phyloP scores from a whole-genome alignment of 1,284 basidiomycete genomes.

The Malassezia sympodialis region DNA sequence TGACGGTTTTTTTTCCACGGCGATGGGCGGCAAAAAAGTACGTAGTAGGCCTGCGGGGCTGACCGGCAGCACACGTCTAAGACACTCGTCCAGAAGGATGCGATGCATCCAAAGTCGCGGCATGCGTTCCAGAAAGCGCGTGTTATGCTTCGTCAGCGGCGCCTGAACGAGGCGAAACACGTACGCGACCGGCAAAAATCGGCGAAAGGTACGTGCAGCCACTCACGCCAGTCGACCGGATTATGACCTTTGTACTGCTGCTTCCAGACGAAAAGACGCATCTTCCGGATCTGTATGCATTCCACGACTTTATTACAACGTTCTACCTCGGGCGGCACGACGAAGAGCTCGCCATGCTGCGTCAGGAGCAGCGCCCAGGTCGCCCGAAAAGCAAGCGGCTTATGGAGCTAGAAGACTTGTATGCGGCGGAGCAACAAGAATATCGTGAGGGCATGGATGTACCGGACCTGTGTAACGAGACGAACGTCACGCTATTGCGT shows the following conservation, averaged over 20 bases:
- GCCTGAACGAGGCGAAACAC: conserved; percentile 25
- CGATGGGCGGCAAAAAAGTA: conserved; percentile 41
- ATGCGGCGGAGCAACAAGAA: conserved; percentile 29
- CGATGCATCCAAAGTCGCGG: conserved; percentile 42
- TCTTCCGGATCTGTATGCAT: conserved; percentile 29
- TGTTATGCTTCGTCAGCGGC: conserved; percentile 28
- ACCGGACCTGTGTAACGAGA: conserved; percentile 33
- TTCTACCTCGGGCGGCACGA: conserved; percentile 35
- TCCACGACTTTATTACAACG: conserved; percentile 33
- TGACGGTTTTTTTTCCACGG: conserved; percentile 6
- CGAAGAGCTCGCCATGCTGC: conserved; percentile 28
- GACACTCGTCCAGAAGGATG: conserved; percentile 38
- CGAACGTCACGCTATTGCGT: conserved; percentile 37
- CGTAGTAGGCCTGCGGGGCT: not conserved
- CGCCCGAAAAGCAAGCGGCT: conserved; percentile 32
- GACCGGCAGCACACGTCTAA: conserved; percentile 33
- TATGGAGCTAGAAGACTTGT: conserved; percentile 29
- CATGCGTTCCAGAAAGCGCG: conserved; percentile 37
- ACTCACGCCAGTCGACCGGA: conserved; percentile 27
- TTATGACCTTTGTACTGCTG: conserved; percentile 38
- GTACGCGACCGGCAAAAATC: conserved; percentile 21
- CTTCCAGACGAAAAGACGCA: conserved; percentile 30
- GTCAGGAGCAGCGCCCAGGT: conserved; percentile 29
- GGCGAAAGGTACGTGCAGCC: conserved; percentile 21
- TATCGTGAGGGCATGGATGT: conserved; percentile 40